These are phyloP conservation scores for Pneumocystis jirovecii DNA, from an alignment of 1,139 yeast species.

Conservation along the genomic window DNA sequence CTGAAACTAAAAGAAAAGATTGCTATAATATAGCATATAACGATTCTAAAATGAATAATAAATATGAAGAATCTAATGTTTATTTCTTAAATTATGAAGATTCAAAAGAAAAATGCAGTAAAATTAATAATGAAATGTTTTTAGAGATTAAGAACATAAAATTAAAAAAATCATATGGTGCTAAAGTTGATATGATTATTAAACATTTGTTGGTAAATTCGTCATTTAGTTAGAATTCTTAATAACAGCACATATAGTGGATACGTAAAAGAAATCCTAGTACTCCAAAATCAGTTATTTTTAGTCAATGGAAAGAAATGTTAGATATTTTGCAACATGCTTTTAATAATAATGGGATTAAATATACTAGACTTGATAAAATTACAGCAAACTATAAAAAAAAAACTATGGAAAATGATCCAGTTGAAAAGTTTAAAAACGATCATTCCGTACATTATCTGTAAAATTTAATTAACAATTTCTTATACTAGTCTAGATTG, in stretches of 20 bases:
- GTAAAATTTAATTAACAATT: neutral
- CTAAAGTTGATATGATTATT: constrained; percentile 72
- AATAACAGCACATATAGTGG: constrained; percentile 27
- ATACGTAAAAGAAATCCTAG: constrained; percentile 42
- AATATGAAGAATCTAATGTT: constrained; percentile 16
- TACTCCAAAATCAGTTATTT: constrained; percentile 59
- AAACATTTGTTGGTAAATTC: constrained; percentile 32
- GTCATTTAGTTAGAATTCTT: neutral
- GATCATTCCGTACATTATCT: constrained; percentile 32
- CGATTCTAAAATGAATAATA: neutral
- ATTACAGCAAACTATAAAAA: constrained; percentile 31
- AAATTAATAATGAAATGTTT: constrained; percentile 30
- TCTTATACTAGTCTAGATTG: constrained; percentile 18
- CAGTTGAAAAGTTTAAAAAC: constrained; percentile 37
- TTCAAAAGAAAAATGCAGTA: constrained; percentile 31
- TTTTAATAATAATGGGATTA: constrained; percentile 41
- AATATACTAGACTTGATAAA: constrained; percentile 27
- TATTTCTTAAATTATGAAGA: constrained; percentile 22
- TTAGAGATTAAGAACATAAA: constrained; percentile 27
- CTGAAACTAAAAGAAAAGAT: constrained; percentile 11
- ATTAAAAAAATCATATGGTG: constrained; percentile 47
- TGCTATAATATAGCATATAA: constrained; percentile 5
- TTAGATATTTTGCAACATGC: constrained; percentile 55
- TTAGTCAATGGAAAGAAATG: constrained; percentile 78
- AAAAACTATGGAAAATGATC: neutral